Evolutionary conservation across 2,329 filamentous ascomycete genomes (phyloP).

Genomic region (Fusarium irregulare): DNA sequence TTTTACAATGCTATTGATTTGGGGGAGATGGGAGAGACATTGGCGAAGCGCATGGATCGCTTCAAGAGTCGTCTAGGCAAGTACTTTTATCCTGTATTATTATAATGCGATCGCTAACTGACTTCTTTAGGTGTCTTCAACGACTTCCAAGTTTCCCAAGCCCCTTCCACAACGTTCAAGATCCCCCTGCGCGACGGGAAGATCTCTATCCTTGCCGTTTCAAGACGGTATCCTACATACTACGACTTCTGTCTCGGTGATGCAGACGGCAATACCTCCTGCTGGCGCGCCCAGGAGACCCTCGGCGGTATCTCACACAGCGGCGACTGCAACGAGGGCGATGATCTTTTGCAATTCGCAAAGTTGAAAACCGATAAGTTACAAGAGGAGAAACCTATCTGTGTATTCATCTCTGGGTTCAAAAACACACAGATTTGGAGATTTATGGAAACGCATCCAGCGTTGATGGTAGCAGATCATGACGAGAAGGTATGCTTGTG

Average conservation of each 20-base stretch:
- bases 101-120: rapidly evolving
- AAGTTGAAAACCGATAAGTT: neutral
- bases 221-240: slow-evolving; percentile 1
- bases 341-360: slow-evolving; percentile 15
- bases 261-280: neutral
- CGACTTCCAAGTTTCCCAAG: slow-evolving; percentile 21
- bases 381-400: neutral
- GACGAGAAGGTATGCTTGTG: slow-evolving; percentile 6
- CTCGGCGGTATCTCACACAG: slow-evolving; percentile 14
- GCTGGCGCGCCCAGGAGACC: neutral
- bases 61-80: neutral
- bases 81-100: neutral
- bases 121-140: neutral
- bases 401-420: slow-evolving; percentile 16
- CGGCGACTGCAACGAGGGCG: neutral
- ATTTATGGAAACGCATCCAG: neutral
- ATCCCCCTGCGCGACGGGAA: neutral
- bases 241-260: slow-evolving; percentile 23
- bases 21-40: neutral
- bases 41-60: slow-evolving; percentile 1
- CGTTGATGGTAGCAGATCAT: neutral
- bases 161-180: slow-evolving; percentile 10
- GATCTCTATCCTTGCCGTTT: slow-evolving; percentile 6
- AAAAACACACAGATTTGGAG: neutral
- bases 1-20: slow-evolving; percentile 20